Evolutionary conservation across 1,139 yeast species (phyloP).

Genomic region (Yamadazyma triangularis): DNA sequence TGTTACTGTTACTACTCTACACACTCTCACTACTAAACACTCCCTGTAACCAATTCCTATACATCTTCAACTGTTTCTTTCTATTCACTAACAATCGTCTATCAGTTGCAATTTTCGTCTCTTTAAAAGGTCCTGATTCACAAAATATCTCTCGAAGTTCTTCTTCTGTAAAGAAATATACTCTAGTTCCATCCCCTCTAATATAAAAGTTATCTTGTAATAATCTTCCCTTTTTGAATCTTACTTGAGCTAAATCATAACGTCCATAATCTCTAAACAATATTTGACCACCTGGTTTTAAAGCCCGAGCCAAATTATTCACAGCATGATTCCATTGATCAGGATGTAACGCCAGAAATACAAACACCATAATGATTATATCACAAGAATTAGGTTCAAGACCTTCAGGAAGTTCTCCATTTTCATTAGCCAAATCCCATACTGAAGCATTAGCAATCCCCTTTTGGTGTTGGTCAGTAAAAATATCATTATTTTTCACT

Average conservation of each 20-base stretch:
- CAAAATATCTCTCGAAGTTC: constrained; percentile 78
- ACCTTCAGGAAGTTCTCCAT: constrained; percentile 75
- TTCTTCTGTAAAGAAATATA: constrained; percentile 93
- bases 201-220: constrained; percentile 91
- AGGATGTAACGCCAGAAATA: constrained; percentile 89
- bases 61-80: constrained; percentile 90
- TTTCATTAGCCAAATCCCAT: constrained; percentile 89
- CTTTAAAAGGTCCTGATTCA: constrained; percentile 51
- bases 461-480: constrained; percentile 39
- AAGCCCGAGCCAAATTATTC: constrained; percentile 56
- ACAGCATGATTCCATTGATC: constrained; percentile 86
- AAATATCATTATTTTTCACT: constrained; percentile 61
- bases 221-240: constrained; percentile 85
- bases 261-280: constrained; percentile 93
- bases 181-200: constrained; percentile 97
- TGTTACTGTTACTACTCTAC: too few relatives aligned
- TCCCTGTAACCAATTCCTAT: constrained; percentile 95
- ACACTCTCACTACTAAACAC: constrained; percentile 47
- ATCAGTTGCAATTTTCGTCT: constrained; percentile 80
- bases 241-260: constrained; percentile 90
- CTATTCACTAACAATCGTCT: constrained; percentile 87
- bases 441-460: constrained; percentile 79
- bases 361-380: constrained; percentile 88
- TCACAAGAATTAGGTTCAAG: constrained; percentile 81
- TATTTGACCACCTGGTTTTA: constrained; percentile 91